Evolutionary conservation across 2,329 filamentous ascomycete species (phyloP), one percentile per base, ranked within the genome.

Genomic region (Arthrobotrys musiformis): DNA sequence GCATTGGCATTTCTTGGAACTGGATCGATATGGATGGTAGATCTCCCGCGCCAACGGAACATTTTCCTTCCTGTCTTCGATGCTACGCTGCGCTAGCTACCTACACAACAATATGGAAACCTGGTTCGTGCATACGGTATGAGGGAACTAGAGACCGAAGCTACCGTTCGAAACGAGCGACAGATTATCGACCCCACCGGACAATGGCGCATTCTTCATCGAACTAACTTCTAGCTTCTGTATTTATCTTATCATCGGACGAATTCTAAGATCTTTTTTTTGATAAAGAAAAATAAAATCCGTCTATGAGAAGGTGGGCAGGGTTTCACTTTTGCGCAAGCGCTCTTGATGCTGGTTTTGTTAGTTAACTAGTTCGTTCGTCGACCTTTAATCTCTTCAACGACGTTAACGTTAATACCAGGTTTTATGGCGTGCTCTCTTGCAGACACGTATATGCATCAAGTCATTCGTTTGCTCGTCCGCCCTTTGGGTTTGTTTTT

Each of bases 11-110:
- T 69, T 76, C 70, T 76, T 76, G 70, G 63, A 50, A 48, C 56
- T 48, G 70, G 63, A 58, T 76, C 64, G 70, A 76, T 76, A 69
- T 64, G 70, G 70, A 46, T 76, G 63, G 70, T 69, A 69, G 70
- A 69, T 76, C 70, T 76, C 63, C 70, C 70, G 70, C 54, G 33
- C 35, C 48, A 50, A 52, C 62, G 70, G 61, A 48, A 44, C 44
- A 56, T 52, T 56, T 70, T 63, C 35, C 35, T 63, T 28, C 44
- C 50, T 17, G 48, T 35, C 35, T 52, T 54, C 19, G 40, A 42
- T 40, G 28, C 46, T 54, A 26, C 11, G n/a, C 44, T 26, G 19
- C 37, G 24, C 60, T 50, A 63, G 42, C 8, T 28, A 50, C n/a
- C 48, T 42, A 37, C 30, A 52, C n/a, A 24, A 15, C 37, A 46